These are phyloP conservation scores for Radiomyces spectabilis DNA, from an alignment of 192 early-diverging fungal genomes.

Conservation along the genomic window DNA sequence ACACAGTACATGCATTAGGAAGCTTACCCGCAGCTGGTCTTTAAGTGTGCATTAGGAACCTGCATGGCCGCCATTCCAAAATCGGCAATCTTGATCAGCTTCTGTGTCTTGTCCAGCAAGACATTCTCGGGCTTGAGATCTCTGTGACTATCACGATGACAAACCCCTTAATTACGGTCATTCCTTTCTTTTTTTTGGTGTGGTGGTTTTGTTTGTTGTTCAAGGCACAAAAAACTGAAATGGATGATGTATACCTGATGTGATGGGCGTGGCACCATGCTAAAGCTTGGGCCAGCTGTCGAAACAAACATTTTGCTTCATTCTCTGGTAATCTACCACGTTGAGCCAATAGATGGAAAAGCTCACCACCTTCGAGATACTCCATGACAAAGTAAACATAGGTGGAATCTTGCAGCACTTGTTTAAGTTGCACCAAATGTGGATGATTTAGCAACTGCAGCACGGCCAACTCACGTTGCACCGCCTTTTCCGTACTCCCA, in stretches of 20 bases:
- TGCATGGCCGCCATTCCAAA: constrained; percentile 56
- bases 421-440: constrained; percentile 8
- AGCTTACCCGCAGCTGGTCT: constrained; percentile 47
- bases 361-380: constrained; percentile 15
- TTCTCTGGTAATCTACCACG: constrained; percentile 38
- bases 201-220: too few species aligned
- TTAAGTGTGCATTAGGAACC: constrained; percentile 35
- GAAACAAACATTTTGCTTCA: constrained; percentile 53
- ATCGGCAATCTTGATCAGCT: constrained; percentile 53
- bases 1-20: constrained; percentile 18
- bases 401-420: constrained; percentile 13
- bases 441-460: constrained; percentile 20
- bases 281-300: constrained; percentile 65
- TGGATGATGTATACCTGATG: constrained; percentile 21
- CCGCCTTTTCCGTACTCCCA: background rate
- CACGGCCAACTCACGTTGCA: constrained; percentile 17
- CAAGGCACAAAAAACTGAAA: too few species aligned
- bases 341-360: constrained; percentile 1
- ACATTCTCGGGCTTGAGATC: constrained; percentile 73
- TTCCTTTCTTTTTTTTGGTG: too few species aligned
- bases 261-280: constrained; percentile 19
- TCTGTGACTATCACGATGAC: constrained; percentile 53
- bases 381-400: constrained; percentile 27
- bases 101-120: constrained; percentile 25
- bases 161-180: too few species aligned